Evolutionary conservation across 208 protist genomes (phyloP).

Genomic region (Trypanosomatidae sp.): DNA sequence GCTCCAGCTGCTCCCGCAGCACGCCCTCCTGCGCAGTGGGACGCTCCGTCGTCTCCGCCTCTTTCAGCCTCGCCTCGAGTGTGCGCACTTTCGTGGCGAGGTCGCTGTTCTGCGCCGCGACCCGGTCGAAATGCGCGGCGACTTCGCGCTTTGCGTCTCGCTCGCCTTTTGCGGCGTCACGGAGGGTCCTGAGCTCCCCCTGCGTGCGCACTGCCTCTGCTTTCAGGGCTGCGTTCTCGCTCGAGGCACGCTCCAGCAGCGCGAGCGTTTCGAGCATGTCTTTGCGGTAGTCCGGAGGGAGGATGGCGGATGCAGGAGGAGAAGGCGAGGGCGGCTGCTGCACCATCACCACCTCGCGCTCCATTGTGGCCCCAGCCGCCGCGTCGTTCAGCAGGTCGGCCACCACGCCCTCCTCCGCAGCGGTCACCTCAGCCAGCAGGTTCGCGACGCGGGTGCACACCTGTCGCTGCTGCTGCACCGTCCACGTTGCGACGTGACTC

Average conservation of each 20-base stretch:
- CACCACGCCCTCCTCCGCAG: slow-evolving; percentile 16
- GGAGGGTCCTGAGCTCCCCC: no score
- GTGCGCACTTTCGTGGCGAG: no score
- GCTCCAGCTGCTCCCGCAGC: slow-evolving; percentile 35
- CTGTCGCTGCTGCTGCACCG: slow-evolving; percentile 13
- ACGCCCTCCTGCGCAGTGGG: slow-evolving; percentile 27
- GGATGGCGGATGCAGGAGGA: background rate
- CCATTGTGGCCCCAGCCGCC: slow-evolving; percentile 22
- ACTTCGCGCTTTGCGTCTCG: slow-evolving; percentile 23
- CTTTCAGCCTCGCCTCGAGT: slow-evolving; percentile 14
- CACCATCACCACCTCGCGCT: background rate
- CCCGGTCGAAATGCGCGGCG: slow-evolving; percentile 30
- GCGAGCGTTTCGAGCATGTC: slow-evolving; percentile 29
- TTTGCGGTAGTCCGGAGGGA: slow-evolving; percentile 8
- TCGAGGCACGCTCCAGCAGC: slow-evolving; percentile 18
- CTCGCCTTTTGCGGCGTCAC: no score
- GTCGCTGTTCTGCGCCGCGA: slow-evolving; percentile 37
- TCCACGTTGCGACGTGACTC: slow-evolving; percentile 6
- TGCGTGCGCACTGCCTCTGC: background rate
- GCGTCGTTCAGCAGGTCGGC: slow-evolving; percentile 28
- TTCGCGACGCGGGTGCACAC: slow-evolving; percentile 22
- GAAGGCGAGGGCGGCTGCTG: background rate
- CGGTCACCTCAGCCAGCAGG: slow-evolving; percentile 20
- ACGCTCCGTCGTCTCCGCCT: slow-evolving; percentile 11
- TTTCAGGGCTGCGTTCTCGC: slow-evolving; percentile 29